Base-by-base conservation (phyloP, 768 basidiomycete genomes). In the Suillus subaureus region DNA sequence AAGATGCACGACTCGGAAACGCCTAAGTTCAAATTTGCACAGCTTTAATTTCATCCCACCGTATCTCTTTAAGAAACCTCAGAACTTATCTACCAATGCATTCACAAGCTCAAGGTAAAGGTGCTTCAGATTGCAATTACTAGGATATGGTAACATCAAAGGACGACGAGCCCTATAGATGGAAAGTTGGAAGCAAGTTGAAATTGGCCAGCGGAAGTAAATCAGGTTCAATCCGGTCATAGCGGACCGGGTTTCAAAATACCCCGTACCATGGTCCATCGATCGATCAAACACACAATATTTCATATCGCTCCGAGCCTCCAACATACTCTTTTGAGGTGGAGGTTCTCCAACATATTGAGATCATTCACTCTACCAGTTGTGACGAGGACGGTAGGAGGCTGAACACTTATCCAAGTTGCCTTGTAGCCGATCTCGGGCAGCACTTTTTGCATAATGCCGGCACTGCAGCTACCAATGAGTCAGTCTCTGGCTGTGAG, bases 141-240 rank as follows among this genome's bases (percentile, higher is more conserved):
- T 26, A 51, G 39, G 16, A 58, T 58, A 40, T 58, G 26, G 57
- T 12, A 58, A 58, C 23, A 18, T 58, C 57, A 58, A 58, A 40
- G 23, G 39, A 40, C 35, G 26, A 28, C 9, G 35, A 37, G 15
- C 56, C 21, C 47, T 26, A 45, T 52, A 55, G 11, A 26, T 39
- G 23, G 21, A 35, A 37, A 26, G 3, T 23, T 37, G 35, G 15
- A 23, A 39, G 23, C 18, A n/a, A n/a, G n/a, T n/a, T n/a, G n/a
- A n/a, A n/a, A 5, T 55, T 55, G 18, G 21, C 21, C 54, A 55
- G 5, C 39, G 57, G 57, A 58, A 58, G 57, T 37, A 58, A 57
- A 40, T 40, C 56, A 13, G 16, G 21, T 12, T 55, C 54, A 55
- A 55, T 13, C 21, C 54, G 31, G 21, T 55, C 33, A 54, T 21